Percentiles rank a stretch among this genome's conserved stretches.
These are phyloP conservation scores for Talaromyces proteolyticus DNA, from an alignment of 495 filamentous ascomycete species.

Conservation along the genomic window DNA sequence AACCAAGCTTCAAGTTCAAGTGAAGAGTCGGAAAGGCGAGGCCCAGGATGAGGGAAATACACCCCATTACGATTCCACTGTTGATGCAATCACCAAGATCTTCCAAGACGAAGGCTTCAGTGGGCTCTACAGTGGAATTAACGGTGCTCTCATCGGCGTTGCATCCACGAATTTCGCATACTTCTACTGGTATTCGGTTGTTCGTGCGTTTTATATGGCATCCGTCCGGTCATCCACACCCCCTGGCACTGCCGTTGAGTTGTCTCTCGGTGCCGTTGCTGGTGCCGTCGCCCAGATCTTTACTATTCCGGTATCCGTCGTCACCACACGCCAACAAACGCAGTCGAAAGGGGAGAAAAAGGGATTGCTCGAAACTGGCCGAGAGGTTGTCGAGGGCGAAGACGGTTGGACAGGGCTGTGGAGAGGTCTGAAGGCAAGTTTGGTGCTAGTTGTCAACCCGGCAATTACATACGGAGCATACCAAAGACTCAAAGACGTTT, in stretches of 20 bases:
- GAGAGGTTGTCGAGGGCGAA: constrained; percentile 82
- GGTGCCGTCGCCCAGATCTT: constrained; percentile 92
- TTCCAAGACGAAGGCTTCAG: constrained; percentile 69
- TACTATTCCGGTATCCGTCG: constrained; percentile 91
- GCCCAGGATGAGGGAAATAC: constrained; percentile 33
- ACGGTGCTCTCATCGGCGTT: constrained; percentile 81
- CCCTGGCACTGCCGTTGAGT: constrained; percentile 79
- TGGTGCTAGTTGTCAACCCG: constrained; percentile 95
- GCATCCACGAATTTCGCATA: constrained; percentile 99
- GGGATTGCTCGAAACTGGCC: constrained; percentile 81
- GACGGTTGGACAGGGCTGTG: constrained; percentile 88
- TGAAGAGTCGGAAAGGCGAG: constrained; percentile 54
- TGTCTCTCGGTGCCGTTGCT: constrained; percentile 80
- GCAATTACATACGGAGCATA: constrained; percentile 98
- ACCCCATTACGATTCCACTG: constrained; percentile 74
- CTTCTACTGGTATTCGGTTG: constrained; percentile 98
- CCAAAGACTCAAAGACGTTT: constrained; percentile 72
- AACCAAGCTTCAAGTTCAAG: constrained; percentile 94
- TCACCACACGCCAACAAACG: constrained; percentile 95
- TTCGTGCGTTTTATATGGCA: constrained; percentile 75
- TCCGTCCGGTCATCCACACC: constrained; percentile 53
- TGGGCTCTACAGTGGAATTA: constrained; percentile 87
- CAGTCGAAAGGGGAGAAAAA: constrained; percentile 78
- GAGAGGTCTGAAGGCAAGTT: constrained; percentile 92
- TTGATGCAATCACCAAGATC: constrained; percentile 87